Base-by-base conservation (phyloP, 805 yeast genomes). In the Candida loeiensis region DNA sequence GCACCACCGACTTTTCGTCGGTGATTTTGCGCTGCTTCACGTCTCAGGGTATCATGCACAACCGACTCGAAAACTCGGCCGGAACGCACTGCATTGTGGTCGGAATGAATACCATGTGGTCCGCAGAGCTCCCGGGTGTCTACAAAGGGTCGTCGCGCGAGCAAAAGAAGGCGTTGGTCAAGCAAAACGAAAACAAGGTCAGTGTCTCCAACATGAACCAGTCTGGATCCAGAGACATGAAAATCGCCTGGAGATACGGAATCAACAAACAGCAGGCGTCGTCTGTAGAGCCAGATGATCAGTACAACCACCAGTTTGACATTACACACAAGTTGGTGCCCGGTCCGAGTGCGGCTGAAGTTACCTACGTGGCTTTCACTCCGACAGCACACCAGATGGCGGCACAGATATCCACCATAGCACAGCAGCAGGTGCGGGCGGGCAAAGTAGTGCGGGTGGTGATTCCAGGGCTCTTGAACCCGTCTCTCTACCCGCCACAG, bases 161-260 rank as follows among this genome's bases (percentile, higher is more conserved):
- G 6, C 73, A 79, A 47, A 82, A 82, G 60, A 80, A 77, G 56
- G 73, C 76, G 12, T 68, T 68, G 44, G 76, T 84, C 3, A 55
- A 63, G 13, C 74, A 73, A 41, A 75, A 81, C 44, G 83, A 83
- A 52, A 66, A 77, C 9, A 77, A 80, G 50, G 54, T 86, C 4
- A 79, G 85, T 41, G 91, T 85, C 3, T 77, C 82, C 21, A 85
- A 85, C 54, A 55, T 83, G 51, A 60, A 77, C 2, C 8, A 21
- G 9, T 6, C 27, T 11, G 76, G 74, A 45, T 37, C 45, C 9
- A 28, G 44, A 27, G 86, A 82, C 47, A 66, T 90, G 73, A 85
- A 82, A 55, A 90, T 90, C 49, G 97, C 98, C 1, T 90, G 98
- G 98, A 76, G 97, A 53, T 90, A 90, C 54, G 93, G 91, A 0